Conservation (phyloP, 2,329 filamentous ascomycete species). For the Cyanodermella asteris region DNA sequence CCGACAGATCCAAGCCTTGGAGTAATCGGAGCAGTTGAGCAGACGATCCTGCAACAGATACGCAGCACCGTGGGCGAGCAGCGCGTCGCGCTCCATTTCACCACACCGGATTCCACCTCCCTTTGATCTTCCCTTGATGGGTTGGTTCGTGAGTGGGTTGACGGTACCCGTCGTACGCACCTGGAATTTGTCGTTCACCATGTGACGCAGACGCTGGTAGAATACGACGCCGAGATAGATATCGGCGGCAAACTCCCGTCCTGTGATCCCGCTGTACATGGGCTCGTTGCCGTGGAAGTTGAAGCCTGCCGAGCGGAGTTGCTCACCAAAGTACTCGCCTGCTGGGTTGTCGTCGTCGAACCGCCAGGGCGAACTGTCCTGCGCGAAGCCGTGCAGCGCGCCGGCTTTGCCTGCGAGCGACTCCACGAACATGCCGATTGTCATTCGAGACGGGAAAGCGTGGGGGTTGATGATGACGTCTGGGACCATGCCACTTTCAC, state of each 20-base stretch:
- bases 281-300: constrained; percentile 98
- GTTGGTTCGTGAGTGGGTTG: constrained; percentile 75
- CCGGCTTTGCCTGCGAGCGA: constrained; percentile 89
- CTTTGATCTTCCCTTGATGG: constrained; percentile 88
- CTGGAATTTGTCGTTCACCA: constrained; percentile 99
- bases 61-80: constrained; percentile 84
- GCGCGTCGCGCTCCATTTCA: constrained; percentile 94
- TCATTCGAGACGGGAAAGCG: constrained; percentile 98
- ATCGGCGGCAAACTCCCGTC: constrained; percentile 78
- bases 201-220: constrained; percentile 94
- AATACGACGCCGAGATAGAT: constrained; percentile 96
- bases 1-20: constrained; percentile 72
- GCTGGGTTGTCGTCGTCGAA: constrained; percentile 87
- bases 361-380: constrained; percentile 86
- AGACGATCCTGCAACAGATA: constrained; percentile 88
- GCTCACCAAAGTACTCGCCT: constrained; percentile 84
- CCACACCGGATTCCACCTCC: constrained; percentile 97
- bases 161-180: constrained; percentile 89
- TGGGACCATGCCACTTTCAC: constrained; percentile 85
- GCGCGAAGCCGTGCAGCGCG: constrained; percentile 80
- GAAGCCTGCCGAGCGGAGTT: constrained; percentile 84
- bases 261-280: constrained; percentile 94
- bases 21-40: constrained; percentile 92
- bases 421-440: constrained; percentile 98
- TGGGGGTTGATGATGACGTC: constrained; percentile 99